Percentiles rank a stretch among this genome's conserved stretches.
Evolutionary conservation across 2,329 filamentous ascomycete genomes (phyloP).

Genomic region (Hymenoscyphus fructigenus): DNA sequence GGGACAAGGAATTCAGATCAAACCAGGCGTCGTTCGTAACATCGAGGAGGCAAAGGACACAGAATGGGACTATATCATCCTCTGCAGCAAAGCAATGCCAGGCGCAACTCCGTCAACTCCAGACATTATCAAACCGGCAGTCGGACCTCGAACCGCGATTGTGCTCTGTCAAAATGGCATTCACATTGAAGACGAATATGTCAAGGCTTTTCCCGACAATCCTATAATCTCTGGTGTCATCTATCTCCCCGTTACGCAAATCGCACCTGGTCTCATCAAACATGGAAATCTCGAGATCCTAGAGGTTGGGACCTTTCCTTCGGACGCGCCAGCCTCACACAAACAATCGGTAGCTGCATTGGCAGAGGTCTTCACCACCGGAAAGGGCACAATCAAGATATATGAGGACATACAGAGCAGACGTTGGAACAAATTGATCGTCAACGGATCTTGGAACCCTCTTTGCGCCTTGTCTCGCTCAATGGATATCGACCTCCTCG

Average conservation of each 20-base stretch:
- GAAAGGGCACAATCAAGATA: slow-evolving; percentile 47
- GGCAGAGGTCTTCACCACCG: slow-evolving; percentile 36
- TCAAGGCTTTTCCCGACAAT: slow-evolving; percentile 47
- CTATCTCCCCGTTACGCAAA: slow-evolving; percentile 50
- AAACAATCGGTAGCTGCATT: slow-evolving; percentile 15
- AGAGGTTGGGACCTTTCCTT: slow-evolving; percentile 44
- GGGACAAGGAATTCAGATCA: slow-evolving; percentile 18
- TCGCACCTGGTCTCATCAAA: slow-evolving; percentile 46
- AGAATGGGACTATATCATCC: slow-evolving; percentile 26
- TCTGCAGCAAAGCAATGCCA: slow-evolving; percentile 26
- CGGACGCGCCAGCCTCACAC: slow-evolving; percentile 10
- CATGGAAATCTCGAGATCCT: slow-evolving; percentile 54
- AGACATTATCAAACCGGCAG: slow-evolving; percentile 31
- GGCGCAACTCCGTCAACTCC: slow-evolving; percentile 19
- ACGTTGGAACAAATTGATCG: slow-evolving; percentile 60
- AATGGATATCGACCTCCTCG: slow-evolving; percentile 51
- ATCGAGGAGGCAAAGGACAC: slow-evolving; percentile 19
- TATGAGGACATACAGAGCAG: slow-evolving; percentile 55
- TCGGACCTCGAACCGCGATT: slow-evolving; percentile 49
- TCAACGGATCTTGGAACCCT: slow-evolving; percentile 62
- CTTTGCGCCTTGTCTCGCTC: slow-evolving; percentile 54
- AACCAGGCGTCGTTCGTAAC: slow-evolving; percentile 22
- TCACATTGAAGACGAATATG: slow-evolving; percentile 56
- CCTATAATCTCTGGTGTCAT: slow-evolving; percentile 57
- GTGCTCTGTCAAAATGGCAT: slow-evolving; percentile 63